These are phyloP conservation scores for Friedmanniomyces endolithicus DNA, from an alignment of 495 filamentous ascomycete genomes.

Conservation along the genomic window DNA sequence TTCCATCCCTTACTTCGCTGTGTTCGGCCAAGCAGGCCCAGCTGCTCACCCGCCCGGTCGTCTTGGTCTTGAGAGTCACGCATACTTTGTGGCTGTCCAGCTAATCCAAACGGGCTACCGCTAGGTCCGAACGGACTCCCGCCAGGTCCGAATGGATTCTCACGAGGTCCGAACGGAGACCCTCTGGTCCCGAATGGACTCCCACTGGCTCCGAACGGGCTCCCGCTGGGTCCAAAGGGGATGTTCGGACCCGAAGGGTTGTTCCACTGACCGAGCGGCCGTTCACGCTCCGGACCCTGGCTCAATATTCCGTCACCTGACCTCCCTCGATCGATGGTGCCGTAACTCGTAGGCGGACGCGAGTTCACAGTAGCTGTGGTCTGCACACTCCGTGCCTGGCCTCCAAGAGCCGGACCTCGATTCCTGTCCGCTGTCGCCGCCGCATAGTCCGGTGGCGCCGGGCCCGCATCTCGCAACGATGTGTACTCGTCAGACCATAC, in stretches of 20 bases:
- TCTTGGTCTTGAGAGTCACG: background rate
- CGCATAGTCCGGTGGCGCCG: conserved; percentile 10
- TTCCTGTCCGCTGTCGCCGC: background rate
- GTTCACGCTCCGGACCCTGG: background rate
- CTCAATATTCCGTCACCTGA: background rate
- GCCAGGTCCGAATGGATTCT: background rate
- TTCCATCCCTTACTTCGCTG: background rate
- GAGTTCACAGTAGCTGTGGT: background rate
- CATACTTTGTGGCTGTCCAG: conserved; percentile 3
- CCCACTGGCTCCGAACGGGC: background rate
- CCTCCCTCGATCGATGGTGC: background rate
- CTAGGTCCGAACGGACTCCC: background rate
- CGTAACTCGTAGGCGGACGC: background rate
- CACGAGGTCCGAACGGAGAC: background rate
- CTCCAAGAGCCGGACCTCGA: background rate
- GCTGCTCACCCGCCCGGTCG: background rate
- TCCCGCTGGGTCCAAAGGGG: background rate
- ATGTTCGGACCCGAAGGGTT: background rate
- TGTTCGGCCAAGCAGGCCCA: background rate
- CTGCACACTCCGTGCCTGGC: background rate
- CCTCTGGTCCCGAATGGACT: background rate
- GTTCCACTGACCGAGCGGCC: conserved; percentile 2
- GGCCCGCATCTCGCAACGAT: conserved; percentile 3
- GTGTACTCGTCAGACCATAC: conserved; percentile 1
- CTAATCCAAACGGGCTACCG: background rate